Conservation (phyloP, 495 filamentous ascomycete species). For the Glonium stellatum region DNA sequence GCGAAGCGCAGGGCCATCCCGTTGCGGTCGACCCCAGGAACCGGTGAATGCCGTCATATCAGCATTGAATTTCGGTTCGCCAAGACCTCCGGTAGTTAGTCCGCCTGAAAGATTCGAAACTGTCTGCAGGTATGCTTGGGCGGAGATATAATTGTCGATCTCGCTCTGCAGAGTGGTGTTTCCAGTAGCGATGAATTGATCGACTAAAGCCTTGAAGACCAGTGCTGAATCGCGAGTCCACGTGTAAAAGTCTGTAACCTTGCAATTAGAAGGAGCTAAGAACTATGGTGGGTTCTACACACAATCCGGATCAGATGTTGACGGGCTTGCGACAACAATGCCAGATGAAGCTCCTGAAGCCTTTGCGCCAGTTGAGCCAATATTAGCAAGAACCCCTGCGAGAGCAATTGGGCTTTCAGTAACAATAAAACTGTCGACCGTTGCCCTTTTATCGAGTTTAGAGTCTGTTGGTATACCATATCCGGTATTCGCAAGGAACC, state of each 20-base stretch:
- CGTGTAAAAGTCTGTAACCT: slow-evolving; percentile 48
- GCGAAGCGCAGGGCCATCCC: slow-evolving; percentile 62
- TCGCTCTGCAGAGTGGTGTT: slow-evolving; percentile 45
- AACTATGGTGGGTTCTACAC: not conserved
- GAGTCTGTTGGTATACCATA: not conserved
- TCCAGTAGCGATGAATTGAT: slow-evolving; percentile 47
- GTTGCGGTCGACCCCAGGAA: slow-evolving; percentile 63
- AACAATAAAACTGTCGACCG: slow-evolving; percentile 13
- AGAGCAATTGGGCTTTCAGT: slow-evolving; percentile 11
- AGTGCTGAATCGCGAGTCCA: slow-evolving; percentile 70
- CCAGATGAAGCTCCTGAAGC: slow-evolving; percentile 14
- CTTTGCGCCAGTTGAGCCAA: slow-evolving; percentile 16
- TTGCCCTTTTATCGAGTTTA: slow-evolving; percentile 9
- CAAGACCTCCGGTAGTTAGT: slow-evolving; percentile 43
- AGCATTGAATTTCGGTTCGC: slow-evolving; percentile 57
- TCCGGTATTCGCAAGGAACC: not conserved
- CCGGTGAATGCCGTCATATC: slow-evolving; percentile 55
- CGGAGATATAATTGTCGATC: slow-evolving; percentile 51
- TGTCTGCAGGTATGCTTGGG: slow-evolving; percentile 56
- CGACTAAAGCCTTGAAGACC: slow-evolving; percentile 53
- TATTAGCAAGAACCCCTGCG: slow-evolving; percentile 17
- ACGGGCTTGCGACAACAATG: slow-evolving; percentile 17
- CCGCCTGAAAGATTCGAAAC: slow-evolving; percentile 55
- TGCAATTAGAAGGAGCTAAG: not conserved
- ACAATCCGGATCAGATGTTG: slow-evolving; percentile 18